Conservation (phyloP, 2,329 filamentous ascomycete species). For the Sporothrix sp. region DNA sequence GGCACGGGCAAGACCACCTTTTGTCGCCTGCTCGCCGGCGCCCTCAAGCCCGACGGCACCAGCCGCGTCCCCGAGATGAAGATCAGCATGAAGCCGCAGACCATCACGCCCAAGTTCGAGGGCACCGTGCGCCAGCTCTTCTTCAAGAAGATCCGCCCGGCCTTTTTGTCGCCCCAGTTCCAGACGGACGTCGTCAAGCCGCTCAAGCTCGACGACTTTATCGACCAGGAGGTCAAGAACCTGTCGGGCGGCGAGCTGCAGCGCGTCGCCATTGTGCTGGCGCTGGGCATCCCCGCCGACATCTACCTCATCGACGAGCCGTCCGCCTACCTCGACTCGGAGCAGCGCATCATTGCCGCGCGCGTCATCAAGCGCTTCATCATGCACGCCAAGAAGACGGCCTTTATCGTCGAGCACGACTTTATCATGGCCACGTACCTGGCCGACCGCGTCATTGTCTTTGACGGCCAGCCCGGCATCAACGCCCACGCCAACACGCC, state of each 20-base stretch:
- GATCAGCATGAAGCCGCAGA: conserved; percentile 81
- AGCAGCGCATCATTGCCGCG: conserved; percentile 95
- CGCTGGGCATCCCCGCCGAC: conserved; percentile 90
- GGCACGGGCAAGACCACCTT: conserved; percentile 97
- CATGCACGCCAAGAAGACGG: conserved; percentile 99
- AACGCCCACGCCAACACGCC: conserved; percentile 80
- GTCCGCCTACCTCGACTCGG: conserved; percentile 93
- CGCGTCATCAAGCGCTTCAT: conserved; percentile 99
- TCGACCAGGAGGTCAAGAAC: conserved; percentile 98
- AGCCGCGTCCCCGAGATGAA: conserved; percentile 81
- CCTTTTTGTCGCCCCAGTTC: conserved; percentile 95
- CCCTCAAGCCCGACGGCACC: conserved; percentile 77
- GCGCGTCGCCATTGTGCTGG: conserved; percentile 93
- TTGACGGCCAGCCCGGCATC: conserved; percentile 86
- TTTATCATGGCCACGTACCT: conserved; percentile 70
- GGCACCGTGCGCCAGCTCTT: conserved; percentile 96
- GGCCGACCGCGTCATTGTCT: conserved; percentile 94
- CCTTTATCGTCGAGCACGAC: conserved; percentile 99
- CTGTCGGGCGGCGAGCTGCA: conserved; percentile 98
- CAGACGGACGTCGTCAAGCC: conserved; percentile 99
- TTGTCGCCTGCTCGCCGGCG: conserved; percentile 90
- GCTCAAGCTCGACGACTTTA: conserved; percentile 97
- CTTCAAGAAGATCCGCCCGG: conserved; percentile 98
- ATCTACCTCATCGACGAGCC: conserved; percentile 99
- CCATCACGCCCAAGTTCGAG: conserved; percentile 95